Evolutionary conservation across 2,329 filamentous ascomycete species (phyloP).

Genomic region (Knufia fluminis): DNA sequence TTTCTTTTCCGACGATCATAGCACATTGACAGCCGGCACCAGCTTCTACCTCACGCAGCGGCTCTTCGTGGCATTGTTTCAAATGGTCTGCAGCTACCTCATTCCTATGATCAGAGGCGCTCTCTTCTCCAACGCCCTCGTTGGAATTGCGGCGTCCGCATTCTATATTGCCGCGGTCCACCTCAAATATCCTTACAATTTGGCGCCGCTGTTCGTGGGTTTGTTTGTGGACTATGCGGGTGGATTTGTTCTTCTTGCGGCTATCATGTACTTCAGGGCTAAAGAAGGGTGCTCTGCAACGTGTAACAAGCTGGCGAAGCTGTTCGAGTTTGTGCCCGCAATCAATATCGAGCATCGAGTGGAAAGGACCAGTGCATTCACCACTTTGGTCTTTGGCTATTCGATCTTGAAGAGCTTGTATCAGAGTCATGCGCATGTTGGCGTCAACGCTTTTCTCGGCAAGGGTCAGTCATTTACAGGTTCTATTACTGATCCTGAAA

Average conservation of each 20-base stretch:
- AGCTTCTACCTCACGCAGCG: conserved; percentile 53
- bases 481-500: too few species aligned
- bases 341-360: conserved; percentile 59
- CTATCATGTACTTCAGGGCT: conserved; percentile 22
- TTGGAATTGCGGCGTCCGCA: conserved; percentile 40
- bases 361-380: conserved; percentile 56
- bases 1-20: neutral
- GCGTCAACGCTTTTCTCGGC: conserved; percentile 41
- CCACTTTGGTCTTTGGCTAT: conserved; percentile 56
- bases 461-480: too few species aligned
- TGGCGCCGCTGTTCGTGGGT: conserved; percentile 49
- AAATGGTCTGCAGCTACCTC: conserved; percentile 37
- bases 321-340: conserved; percentile 52
- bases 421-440: conserved; percentile 14
- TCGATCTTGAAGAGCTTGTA: conserved; percentile 47
- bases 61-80: conserved; percentile 45
- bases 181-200: conserved; percentile 44
- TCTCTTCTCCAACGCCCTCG: conserved; percentile 43
- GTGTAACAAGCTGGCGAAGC: conserved; percentile 8
- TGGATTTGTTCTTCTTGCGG: conserved; percentile 32
- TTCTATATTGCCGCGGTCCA: conserved; percentile 55
- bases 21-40: conserved; percentile 50
- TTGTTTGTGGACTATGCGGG: conserved; percentile 46
- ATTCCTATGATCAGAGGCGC: conserved; percentile 50
- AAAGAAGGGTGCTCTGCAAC: neutral